These are phyloP conservation scores for Pythium grandisporangium DNA, from an alignment of 352 stramenopile genomes.

Conservation along the genomic window DNA sequence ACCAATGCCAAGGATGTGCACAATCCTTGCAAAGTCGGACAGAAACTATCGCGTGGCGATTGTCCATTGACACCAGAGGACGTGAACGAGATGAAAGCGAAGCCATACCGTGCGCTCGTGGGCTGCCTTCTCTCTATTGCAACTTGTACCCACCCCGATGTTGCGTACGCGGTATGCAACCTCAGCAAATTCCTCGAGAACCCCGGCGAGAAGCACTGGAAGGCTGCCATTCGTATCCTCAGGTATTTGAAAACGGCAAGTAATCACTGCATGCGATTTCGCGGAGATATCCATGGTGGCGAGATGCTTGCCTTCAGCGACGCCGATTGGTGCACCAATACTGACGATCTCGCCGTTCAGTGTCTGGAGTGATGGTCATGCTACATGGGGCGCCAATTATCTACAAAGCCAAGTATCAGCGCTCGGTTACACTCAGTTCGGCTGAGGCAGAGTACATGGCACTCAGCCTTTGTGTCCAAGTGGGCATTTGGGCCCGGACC, in stretches of 20 bases:
- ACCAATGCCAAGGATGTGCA: background rate
- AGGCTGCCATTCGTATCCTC: background rate
- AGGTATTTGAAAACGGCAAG: background rate
- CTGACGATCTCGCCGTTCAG: constrained; percentile 1
- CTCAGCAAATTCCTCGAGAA: constrained; percentile 10
- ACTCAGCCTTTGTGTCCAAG: constrained; percentile 2
- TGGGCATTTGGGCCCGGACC: background rate
- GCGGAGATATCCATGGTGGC: background rate
- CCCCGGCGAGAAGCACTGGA: constrained; percentile 7
- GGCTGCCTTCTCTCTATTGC: constrained; percentile 1
- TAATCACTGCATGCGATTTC: no score
- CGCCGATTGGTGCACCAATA: constrained; percentile 6
- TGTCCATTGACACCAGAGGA: background rate
- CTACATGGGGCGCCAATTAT: background rate
- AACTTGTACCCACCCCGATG: constrained; percentile 1
- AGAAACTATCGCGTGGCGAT: no score
- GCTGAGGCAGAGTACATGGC: constrained; percentile 3
- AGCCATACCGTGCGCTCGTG: constrained; percentile 1
- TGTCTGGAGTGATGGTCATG: background rate
- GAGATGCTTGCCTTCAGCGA: background rate
- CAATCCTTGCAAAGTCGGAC: background rate
- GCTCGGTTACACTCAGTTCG: background rate
- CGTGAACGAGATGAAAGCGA: background rate
- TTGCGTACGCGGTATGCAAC: constrained; percentile 1
- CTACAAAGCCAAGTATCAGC: background rate